Base-by-base conservation (phyloP, 2,329 filamentous ascomycete species). In the Beauveria rudraprayagi region DNA sequence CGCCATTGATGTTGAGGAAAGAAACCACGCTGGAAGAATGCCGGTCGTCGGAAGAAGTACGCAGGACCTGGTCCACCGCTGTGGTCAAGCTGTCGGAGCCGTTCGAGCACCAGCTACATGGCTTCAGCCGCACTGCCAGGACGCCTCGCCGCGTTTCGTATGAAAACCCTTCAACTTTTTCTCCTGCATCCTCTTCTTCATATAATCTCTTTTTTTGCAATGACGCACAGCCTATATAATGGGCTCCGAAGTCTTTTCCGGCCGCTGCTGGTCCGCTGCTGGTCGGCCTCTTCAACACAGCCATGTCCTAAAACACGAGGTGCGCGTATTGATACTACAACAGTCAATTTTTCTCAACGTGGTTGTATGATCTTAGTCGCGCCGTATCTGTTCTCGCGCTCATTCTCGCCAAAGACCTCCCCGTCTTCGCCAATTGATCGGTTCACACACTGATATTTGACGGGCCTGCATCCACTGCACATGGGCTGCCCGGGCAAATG, bases 271-370 rank as follows among this genome's bases (percentile, higher is more conserved):
- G 70, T 74, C 72, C 71, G 6, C 63, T 66, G 9, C 56, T 73
- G 8, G 70, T 74, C 47, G 72, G 73, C 26, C 58, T 78, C 46
- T 73, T 76, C 63, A 67, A 71, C 22, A 67, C 65, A 16, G 65
- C 67, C 53, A 69, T 79, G 46, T 72, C 77, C 4, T 76, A 72
- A 63, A 61, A 63, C 16, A 66, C 73, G 30, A 76, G 77, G 63
- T 78, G 77, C 75, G 77, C 8, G 70, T 78, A 10, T 67, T 81
- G 22, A 19, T 50, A 5, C 71, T 80, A 19, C 75, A 77, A 62
- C 76, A 77, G 16, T 66, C 76, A n/a, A 68, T 67, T 4, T 76
- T 40, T 62, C 22, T 22, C 22, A 79, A 9, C 11, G 2, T 37
- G 71, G 71, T 11, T 72, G 75, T 64, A 63, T 70, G 40, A 70